phyloP scores from a whole-genome alignment of 2,329 filamentous ascomycete genomes.

The Phialemonium atrogriseum region DNA sequence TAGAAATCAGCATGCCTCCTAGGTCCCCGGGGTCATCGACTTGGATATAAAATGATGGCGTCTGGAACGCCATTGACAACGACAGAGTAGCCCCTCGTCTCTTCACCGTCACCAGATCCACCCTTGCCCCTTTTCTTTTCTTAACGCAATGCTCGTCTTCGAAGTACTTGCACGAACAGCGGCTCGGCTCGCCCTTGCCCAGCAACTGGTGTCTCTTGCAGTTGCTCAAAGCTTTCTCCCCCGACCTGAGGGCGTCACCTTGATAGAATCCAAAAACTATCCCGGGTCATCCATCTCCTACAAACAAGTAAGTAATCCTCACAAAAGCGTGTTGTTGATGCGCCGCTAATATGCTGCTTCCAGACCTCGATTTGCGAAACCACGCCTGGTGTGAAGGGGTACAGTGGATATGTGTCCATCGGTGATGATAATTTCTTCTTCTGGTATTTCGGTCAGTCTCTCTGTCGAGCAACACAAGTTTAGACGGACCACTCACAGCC shows the following conservation, averaged over 20 bases:
- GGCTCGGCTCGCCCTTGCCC: too few species aligned
- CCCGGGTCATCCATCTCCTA: slow-evolving; percentile 29
- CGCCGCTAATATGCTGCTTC: background rate
- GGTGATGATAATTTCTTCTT: slow-evolving; percentile 55
- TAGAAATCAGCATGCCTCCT: too few species aligned
- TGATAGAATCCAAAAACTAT: slow-evolving; percentile 26
- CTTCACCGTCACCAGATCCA: too few species aligned
- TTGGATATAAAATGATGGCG: too few species aligned
- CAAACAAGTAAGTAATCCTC: slow-evolving; percentile 6
- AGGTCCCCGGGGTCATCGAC: too few species aligned
- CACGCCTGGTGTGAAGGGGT: slow-evolving; percentile 44
- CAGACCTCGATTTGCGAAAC: slow-evolving; percentile 42
- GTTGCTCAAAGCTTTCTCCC: slow-evolving; percentile 6
- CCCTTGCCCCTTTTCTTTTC: too few species aligned
- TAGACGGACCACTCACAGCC: background rate
- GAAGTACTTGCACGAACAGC: too few species aligned
- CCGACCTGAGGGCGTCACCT: slow-evolving; percentile 18
- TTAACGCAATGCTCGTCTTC: too few species aligned
- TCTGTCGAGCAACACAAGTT: too few species aligned
- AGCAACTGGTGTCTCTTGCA: too few species aligned
- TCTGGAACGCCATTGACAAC: too few species aligned
- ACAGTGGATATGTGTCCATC: slow-evolving; percentile 44
- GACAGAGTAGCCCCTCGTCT: too few species aligned
- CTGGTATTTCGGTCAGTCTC: slow-evolving; percentile 36
- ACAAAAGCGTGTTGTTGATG: background rate